A percentile compares a stretch with the other conserved stretches of the same genome.
phyloP scores from a whole-genome alignment of 106 monocot species.

The Dioscorea zingiberensis region DNA sequence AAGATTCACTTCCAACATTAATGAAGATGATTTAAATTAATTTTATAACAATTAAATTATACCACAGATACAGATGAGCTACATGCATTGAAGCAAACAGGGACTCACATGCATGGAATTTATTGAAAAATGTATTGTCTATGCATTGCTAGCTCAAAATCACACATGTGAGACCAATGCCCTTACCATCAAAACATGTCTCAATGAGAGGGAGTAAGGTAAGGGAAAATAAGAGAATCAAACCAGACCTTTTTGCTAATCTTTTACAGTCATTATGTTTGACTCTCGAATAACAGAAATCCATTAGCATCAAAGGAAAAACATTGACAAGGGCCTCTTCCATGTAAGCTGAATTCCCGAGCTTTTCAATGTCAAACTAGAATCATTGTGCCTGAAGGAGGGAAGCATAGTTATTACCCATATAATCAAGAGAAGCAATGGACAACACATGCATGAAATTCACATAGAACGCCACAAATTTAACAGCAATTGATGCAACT shows the following conservation, averaged over 20 bases:
- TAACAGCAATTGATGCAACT: not conserved
- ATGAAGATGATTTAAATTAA: too few species aligned
- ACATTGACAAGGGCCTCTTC: conserved; percentile 22
- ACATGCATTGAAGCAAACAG: too few species aligned
- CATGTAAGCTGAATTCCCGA: conserved; percentile 3
- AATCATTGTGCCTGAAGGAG: conserved; percentile 24
- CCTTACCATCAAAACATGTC: too few species aligned
- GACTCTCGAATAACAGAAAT: conserved; percentile 39
- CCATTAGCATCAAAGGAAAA: conserved; percentile 45
- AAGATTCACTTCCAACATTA: too few species aligned
- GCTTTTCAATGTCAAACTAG: not conserved
- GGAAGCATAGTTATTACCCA: not conserved
- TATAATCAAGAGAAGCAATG: not conserved
- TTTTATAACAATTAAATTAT: too few species aligned
- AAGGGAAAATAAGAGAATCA: not conserved
- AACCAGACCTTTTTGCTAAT: conserved; percentile 53
- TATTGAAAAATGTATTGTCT: not conserved
- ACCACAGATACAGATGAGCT: too few species aligned
- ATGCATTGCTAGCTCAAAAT: not conserved
- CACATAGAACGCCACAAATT: not conserved
- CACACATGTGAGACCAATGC: not conserved
- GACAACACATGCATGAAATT: not conserved
- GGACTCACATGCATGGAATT: not conserved
- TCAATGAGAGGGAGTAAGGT: not conserved
- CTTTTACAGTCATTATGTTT: conserved; percentile 38